Evolutionary conservation across 208 protist species (phyloP).

Genomic region (Trypanosomatidae sp.): DNA sequence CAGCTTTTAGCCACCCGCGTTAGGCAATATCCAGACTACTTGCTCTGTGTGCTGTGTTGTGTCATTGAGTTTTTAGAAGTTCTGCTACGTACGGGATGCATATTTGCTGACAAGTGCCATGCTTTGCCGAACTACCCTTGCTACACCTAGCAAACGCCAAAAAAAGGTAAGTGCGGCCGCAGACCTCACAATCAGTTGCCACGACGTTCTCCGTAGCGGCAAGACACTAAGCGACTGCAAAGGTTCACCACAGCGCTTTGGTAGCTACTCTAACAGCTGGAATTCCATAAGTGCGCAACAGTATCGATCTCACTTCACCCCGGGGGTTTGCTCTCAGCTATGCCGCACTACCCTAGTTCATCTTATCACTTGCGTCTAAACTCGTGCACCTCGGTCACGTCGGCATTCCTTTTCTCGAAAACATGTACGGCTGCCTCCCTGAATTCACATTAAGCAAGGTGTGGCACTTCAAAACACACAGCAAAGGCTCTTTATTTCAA

Average conservation of each 20-base stretch:
- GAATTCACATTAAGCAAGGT: background rate
- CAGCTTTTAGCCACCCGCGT: background rate
- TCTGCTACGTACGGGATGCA: background rate
- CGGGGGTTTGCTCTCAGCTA: background rate
- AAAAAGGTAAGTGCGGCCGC: background rate
- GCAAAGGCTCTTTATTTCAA: background rate
- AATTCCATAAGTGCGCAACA: background rate
- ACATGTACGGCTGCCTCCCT: background rate
- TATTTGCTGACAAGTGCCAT: background rate
- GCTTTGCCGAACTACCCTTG: too few species aligned
- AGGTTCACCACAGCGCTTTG: background rate
- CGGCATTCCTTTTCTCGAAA: background rate
- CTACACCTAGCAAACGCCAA: background rate
- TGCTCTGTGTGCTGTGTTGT: background rate
- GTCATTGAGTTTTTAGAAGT: background rate
- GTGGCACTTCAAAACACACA: background rate
- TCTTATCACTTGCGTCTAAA: background rate
- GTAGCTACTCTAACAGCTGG: background rate
- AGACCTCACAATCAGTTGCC: background rate
- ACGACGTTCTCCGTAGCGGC: conserved; percentile 1
- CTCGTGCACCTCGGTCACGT: background rate
- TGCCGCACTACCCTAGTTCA: background rate
- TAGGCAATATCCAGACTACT: background rate
- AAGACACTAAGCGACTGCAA: background rate
- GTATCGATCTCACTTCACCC: background rate